Evolutionary conservation across 176 grass and related monocot genomes (phyloP).

Genomic region (Carex pumila): DNA sequence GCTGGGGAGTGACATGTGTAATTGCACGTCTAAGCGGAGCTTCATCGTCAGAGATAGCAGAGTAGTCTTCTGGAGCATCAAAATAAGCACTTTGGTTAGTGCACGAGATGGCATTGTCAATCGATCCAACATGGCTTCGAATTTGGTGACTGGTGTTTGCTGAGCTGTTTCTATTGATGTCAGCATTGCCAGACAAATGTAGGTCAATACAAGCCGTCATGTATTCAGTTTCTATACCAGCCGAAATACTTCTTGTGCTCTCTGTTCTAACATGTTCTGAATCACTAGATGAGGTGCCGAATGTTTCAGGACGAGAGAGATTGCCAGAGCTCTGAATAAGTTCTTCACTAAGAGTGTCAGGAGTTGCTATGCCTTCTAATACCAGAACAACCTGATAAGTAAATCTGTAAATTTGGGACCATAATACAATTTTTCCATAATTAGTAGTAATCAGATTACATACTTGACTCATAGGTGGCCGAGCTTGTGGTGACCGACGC

Average conservation of each 20-base stretch:
- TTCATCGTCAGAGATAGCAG: background rate
- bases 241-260: background rate
- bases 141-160: background rate
- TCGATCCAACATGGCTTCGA: no score
- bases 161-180: background rate
- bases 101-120: background rate
- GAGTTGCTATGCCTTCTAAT: slow-evolving; percentile 8
- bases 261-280: background rate
- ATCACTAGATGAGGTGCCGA: background rate
- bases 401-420: background rate
- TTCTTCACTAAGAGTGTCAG: background rate
- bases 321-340: background rate
- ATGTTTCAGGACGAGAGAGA: background rate
- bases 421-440: background rate
- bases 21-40: background rate
- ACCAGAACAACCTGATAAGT: slow-evolving; percentile 2
- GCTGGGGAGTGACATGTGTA: background rate
- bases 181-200: background rate
- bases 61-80: background rate
- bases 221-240: background rate
- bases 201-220: background rate
- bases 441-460: background rate
- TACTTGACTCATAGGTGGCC: slow-evolving; percentile 32
- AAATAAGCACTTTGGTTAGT: background rate
- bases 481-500: background rate